Evolutionary conservation across 1,284 basidiomycete species (phyloP), one percentile per base, ranked within the genome.

Genomic region (Ceratobasidium sp.): DNA sequence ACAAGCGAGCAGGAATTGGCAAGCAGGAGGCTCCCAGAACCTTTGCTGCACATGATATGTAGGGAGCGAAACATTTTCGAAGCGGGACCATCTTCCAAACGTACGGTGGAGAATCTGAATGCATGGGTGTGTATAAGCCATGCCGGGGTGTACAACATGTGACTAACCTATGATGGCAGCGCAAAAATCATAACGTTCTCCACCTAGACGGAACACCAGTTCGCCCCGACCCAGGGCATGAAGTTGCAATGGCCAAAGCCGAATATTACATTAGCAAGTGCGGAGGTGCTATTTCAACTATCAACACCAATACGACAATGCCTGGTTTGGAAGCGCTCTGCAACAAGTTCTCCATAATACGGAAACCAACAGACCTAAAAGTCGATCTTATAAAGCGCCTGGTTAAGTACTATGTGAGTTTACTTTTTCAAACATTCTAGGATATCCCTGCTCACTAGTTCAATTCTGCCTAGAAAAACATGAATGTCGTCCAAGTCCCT

Each of bases 351-450:
- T 56, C 54, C n/a, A 56, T 56, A 56, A 9, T n/a, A 4, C 22
- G 54, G 54, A 49, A 49, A 22, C 9, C n/a, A 32, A n/a, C 11
- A 9, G n/a, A 56, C 13, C 15, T 22, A 32, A 56, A 56, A 32
- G 11, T 9, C 54, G n/a, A 22, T 11, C 54, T 56, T n/a, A 32
- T 56, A n/a, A n/a, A 56, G 54, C 11, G n/a, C 15, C 22, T 56
- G 22, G 54, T 56, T 17, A 22, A 56, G n/a, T n/a, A 56, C 54
- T 56, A 56, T 9, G n/a, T 56, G 54, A 56, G 54, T 22, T 22
- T 56, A 56, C 22, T 11, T 9, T n/a, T 9, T 1, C 11, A 11
- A 56, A 56, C n/a, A 22, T 56, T 8, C 11, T 32, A 32, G 11
- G 29, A 5, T n/a, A 32, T 1, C 29, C 29, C 9, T n/a, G n/a